These are phyloP conservation scores for Yamadazyma sp. DNA, from an alignment of 1,139 yeast genomes.

Conservation along the genomic window DNA sequence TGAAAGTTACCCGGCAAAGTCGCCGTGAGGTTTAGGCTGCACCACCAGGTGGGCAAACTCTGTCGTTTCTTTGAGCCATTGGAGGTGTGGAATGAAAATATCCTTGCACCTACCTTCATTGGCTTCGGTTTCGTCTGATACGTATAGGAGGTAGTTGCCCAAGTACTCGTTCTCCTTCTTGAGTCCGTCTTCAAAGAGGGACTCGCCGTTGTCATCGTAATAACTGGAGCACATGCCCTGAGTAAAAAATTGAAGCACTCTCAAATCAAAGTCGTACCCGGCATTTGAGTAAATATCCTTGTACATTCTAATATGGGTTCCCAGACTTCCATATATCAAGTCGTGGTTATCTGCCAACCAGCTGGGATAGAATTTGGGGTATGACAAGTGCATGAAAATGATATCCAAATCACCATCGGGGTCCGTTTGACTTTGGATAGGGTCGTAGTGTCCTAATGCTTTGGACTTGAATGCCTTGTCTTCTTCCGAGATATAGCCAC, in stretches of 20 bases:
- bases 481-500: constrained; percentile 48
- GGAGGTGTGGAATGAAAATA: constrained; percentile 39
- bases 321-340: constrained; percentile 34
- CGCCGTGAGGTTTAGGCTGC: constrained; percentile 12
- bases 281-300: constrained; percentile 37
- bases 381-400: constrained; percentile 60
- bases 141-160: constrained; percentile 33
- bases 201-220: constrained; percentile 28
- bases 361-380: constrained; percentile 59
- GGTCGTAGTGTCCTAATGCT: constrained; percentile 64
- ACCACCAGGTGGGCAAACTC: constrained; percentile 16
- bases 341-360: constrained; percentile 49
- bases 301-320: constrained; percentile 49
- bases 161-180: constrained; percentile 27
- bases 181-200: constrained; percentile 27
- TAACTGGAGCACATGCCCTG: constrained; percentile 41
- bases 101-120: constrained; percentile 33
- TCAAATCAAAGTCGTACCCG: constrained; percentile 55
- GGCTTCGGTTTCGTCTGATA: constrained; percentile 22
- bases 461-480: constrained; percentile 45
- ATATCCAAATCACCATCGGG: constrained; percentile 26
- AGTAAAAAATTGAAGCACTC: constrained; percentile 36
- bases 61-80: constrained; percentile 38
- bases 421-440: constrained; percentile 26
- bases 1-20: not conserved